Evolutionary conservation across 2,329 filamentous ascomycete genomes (phyloP).

Genomic region (Calonectria hongkongensis): DNA sequence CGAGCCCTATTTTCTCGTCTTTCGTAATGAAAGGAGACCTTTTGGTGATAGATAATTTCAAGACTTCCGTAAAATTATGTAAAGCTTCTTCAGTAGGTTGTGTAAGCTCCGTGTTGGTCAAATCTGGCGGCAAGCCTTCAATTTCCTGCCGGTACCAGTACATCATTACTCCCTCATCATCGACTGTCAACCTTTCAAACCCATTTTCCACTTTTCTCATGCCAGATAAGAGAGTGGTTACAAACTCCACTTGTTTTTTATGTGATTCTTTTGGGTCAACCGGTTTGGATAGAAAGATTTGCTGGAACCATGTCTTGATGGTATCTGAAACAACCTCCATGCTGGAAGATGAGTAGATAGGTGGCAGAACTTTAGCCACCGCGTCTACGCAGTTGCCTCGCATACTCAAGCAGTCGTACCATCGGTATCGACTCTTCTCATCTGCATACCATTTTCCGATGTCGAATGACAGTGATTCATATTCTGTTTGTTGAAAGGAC

Average conservation of each 20-base stretch:
- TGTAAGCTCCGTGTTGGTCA: neutral
- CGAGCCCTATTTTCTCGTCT: neutral
- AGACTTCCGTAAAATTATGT: neutral
- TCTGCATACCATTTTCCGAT: neutral
- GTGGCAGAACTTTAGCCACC: neutral
- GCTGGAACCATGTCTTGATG: neutral
- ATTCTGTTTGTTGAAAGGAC: neutral
- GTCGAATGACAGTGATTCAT: neutral
- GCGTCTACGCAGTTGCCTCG: neutral
- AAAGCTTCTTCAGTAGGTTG: neutral
- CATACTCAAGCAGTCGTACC: neutral
- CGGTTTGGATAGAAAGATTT: neutral
- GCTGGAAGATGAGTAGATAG: neutral
- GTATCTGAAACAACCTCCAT: neutral
- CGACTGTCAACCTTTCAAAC: neutral
- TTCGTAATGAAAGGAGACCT: neutral
- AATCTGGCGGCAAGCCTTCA: neutral
- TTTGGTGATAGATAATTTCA: neutral
- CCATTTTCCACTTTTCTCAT: neutral
- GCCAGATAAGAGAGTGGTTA: neutral
- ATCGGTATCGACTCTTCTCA: neutral
- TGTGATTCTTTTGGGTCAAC: neutral
- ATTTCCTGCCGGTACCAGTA: neutral
- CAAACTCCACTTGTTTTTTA: neutral
- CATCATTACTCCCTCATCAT: neutral